A percentile compares a stretch with the other conserved stretches of the same genome.
phyloP scores from a whole-genome alignment of 192 early-diverging fungal species.

The Spizellomyces sp. region DNA sequence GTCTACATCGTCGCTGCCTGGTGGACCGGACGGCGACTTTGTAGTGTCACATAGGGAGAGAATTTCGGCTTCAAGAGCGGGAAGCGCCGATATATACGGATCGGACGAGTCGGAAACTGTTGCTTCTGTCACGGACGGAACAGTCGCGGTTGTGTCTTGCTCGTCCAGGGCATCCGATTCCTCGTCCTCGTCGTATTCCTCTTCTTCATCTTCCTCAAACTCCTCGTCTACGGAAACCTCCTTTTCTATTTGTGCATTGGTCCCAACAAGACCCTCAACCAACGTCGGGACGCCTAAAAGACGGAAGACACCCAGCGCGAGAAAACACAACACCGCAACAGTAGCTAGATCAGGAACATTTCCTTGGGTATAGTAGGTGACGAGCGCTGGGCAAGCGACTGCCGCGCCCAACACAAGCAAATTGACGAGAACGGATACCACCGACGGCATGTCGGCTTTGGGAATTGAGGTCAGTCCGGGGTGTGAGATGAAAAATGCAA shows the following conservation, averaged over 20 bases:
- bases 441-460: no score
- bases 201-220: background rate
- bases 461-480: no score
- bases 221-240: background rate
- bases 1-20: background rate
- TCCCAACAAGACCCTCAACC: background rate
- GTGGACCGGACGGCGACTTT: slow-evolving; percentile 16
- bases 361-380: slow-evolving; percentile 3
- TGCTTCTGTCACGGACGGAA: background rate
- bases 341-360: background rate
- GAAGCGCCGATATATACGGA: slow-evolving; percentile 22
- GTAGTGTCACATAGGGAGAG: slow-evolving; percentile 21
- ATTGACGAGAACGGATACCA: background rate
- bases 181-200: background rate
- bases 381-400: background rate
- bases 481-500: no score
- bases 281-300: slow-evolving; percentile 11
- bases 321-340: background rate
- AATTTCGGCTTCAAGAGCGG: slow-evolving; percentile 21
- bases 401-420: background rate
- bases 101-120: background rate
- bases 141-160: background rate
- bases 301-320: slow-evolving; percentile 4
- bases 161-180: background rate
- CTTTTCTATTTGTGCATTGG: no score